Percentiles rank a stretch among this genome's conserved stretches.
phyloP scores from a whole-genome alignment of 1,139 yeast genomes.

The Insectozyma bohioensis region DNA sequence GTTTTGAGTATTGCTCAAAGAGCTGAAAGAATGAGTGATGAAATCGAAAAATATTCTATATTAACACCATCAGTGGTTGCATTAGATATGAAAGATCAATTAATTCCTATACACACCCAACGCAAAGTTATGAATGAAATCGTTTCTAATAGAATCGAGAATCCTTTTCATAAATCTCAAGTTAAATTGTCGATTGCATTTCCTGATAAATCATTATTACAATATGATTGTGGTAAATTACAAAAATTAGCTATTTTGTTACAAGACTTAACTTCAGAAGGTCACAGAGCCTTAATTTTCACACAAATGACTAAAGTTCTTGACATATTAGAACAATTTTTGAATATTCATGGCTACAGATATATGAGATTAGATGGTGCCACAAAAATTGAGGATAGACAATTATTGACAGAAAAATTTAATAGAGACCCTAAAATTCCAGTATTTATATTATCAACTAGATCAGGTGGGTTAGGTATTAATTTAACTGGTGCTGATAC shows the following conservation, averaged over 20 bases:
- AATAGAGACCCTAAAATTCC: slow-evolving; percentile 85
- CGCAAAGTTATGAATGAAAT: slow-evolving; percentile 34
- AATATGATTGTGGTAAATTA: slow-evolving; percentile 95
- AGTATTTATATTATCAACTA: slow-evolving; percentile 87
- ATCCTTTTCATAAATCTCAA: slow-evolving; percentile 82
- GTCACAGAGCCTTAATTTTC: slow-evolving; percentile 92
- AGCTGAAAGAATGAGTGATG: slow-evolving; percentile 43
- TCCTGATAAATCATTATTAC: slow-evolving; percentile 89
- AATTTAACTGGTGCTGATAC: slow-evolving; percentile 98
- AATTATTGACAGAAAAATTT: slow-evolving; percentile 87
- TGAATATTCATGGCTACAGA: slow-evolving; percentile 91
- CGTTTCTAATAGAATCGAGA: slow-evolving; percentile 39
- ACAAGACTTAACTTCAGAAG: slow-evolving; percentile 75
- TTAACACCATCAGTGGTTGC: slow-evolving; percentile 87
- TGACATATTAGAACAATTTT: slow-evolving; percentile 88
- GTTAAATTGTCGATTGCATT: slow-evolving; percentile 89
- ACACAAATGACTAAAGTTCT: slow-evolving; percentile 98
- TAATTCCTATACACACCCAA: slow-evolving; percentile 42
- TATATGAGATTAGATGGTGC: slow-evolving; percentile 97
- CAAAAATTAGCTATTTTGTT: slow-evolving; percentile 78
- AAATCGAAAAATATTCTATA: slow-evolving; percentile 76
- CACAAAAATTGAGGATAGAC: slow-evolving; percentile 95
- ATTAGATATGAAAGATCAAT: slow-evolving; percentile 65
- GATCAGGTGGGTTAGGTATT: slow-evolving; percentile 98
- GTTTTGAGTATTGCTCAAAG: slow-evolving; percentile 42